A percentile compares a stretch with the other conserved stretches of the same genome.
phyloP scores from a whole-genome alignment of 2,329 filamentous ascomycete genomes.

The Proliferodiscus dingleyae region DNA sequence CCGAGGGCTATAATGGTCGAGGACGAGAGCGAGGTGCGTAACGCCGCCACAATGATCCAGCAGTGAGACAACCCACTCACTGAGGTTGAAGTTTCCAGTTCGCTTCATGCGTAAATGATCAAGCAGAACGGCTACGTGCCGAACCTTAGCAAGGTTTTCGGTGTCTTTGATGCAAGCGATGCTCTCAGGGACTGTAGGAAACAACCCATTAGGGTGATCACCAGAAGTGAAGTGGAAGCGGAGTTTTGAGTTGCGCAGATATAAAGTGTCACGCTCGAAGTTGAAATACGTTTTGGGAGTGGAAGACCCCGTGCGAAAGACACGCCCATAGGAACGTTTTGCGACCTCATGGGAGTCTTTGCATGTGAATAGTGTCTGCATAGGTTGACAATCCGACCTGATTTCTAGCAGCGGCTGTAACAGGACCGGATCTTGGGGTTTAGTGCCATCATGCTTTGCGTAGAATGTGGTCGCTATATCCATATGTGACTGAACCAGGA shows the following conservation, averaged over 20 bases:
- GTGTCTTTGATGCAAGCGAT: not conserved
- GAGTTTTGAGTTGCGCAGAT: not conserved
- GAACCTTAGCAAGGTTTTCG: not conserved
- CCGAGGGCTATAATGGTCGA: not conserved
- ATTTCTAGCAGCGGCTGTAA: not conserved
- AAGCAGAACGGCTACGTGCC: not conserved
- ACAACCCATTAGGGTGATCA: not conserved
- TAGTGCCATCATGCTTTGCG: not conserved
- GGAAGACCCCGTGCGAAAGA: slow-evolving; percentile 1
- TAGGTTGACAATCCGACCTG: not conserved
- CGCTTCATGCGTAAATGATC: not conserved
- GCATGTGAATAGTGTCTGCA: not conserved
- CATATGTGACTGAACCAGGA: not conserved
- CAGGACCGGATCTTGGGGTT: not conserved
- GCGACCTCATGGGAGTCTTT: slow-evolving; percentile 3
- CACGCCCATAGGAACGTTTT: not conserved
- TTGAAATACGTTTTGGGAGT: slow-evolving; percentile 4
- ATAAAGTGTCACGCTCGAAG: slow-evolving; percentile 7
- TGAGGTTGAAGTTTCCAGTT: not conserved
- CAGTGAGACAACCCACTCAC: not conserved
- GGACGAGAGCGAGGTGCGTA: not conserved
- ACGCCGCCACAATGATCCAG: not conserved
- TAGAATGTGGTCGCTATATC: not conserved
- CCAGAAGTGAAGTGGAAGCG: not conserved
- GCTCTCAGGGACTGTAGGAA: no score